Percentiles rank a stretch among this genome's conserved stretches.
These are phyloP conservation scores for Aspergillus viridinutans DNA, from an alignment of 2,329 filamentous ascomycete genomes.

Conservation along the genomic window DNA sequence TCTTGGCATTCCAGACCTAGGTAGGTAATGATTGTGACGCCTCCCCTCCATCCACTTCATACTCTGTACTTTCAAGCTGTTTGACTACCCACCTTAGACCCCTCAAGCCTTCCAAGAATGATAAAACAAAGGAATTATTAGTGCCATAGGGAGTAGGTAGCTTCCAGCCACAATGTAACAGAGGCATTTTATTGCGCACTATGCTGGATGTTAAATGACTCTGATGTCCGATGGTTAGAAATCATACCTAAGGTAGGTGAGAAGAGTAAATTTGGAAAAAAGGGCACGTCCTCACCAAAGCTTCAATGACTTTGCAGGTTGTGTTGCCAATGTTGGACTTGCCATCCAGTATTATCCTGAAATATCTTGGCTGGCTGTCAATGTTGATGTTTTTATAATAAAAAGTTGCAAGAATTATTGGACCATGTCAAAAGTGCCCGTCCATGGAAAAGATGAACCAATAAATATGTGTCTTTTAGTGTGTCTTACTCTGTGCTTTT, in stretches of 20 bases:
- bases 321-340: no score
- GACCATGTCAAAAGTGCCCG: no score
- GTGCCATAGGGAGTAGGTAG: conserved; percentile 8
- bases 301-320: no score
- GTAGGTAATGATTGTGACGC: neutral
- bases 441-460: neutral
- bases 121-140: neutral
- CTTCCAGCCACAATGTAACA: conserved; percentile 12
- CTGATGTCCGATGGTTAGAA: neutral
- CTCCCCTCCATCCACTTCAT: neutral
- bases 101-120: conserved; percentile 9
- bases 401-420: no score
- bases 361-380: no score
- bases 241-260: neutral
- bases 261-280: neutral
- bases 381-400: no score
- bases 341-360: no score
- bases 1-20: conserved; percentile 14
- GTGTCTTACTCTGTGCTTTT: neutral
- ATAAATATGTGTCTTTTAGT: neutral
- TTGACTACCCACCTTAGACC: neutral
- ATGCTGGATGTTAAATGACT: neutral
- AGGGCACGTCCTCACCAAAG: no score
- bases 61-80: neutral
- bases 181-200: conserved; percentile 3